Evolutionary conservation across 768 basidiomycete genomes (phyloP).

Genomic region (Termitomyces sp.): DNA sequence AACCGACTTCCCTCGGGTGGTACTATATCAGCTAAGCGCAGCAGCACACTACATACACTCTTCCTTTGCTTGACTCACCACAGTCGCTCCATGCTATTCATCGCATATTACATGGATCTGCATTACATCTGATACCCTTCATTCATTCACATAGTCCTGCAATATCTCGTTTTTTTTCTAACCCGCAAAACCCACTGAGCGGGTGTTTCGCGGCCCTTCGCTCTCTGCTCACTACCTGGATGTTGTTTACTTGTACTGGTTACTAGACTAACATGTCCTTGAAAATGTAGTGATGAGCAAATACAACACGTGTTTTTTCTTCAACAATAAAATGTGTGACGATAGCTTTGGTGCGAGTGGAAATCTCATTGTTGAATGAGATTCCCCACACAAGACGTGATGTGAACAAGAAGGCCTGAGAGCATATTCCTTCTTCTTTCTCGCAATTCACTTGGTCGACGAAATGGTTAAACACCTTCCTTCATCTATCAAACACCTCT

Average conservation of each 20-base stretch:
- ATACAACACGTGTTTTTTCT: background rate
- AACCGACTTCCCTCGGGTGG: conserved; percentile 47
- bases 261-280: conserved; percentile 10
- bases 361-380: background rate
- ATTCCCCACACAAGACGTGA: background rate
- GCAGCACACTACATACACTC: background rate
- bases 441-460: background rate
- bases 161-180: conserved; percentile 5
- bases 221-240: conserved; percentile 9
- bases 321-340: background rate
- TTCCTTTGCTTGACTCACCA: background rate
- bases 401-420: background rate
- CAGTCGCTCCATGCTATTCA: conserved; percentile 1
- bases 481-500: conserved; percentile 62
- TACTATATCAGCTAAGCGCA: conserved; percentile 36
- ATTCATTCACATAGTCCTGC: conserved; percentile 5
- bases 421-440: background rate
- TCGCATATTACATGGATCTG: conserved; percentile 10
- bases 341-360: background rate
- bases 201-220: conserved; percentile 13
- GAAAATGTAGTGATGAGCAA: conserved; percentile 13
- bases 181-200: conserved; percentile 13
- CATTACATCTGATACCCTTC: conserved; percentile 13
- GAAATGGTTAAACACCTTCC: conserved; percentile 49
- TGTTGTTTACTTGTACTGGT: conserved; percentile 15